phyloP scores from a whole-genome alignment of 345 rosid genomes.

The Populus deltoides region DNA sequence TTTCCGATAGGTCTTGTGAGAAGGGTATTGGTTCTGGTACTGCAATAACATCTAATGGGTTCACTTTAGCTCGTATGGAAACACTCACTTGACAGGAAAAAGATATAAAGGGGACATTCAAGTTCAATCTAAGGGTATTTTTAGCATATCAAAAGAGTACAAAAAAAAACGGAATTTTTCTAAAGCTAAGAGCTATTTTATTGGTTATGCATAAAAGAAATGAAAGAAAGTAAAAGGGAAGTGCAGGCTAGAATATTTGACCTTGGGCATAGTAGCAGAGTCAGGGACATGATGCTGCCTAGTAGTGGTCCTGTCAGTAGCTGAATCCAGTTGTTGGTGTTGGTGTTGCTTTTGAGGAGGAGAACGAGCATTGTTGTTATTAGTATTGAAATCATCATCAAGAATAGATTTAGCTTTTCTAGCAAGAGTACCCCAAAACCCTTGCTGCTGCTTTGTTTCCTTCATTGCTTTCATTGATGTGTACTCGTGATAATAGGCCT shows the following conservation, averaged over 20 bases:
- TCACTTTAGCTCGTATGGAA: background rate
- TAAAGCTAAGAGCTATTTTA: background rate
- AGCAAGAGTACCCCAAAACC: conserved; percentile 26
- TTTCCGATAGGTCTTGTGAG: conserved; percentile 20
- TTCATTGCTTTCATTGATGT: conserved; percentile 36
- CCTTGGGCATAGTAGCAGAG: conserved; percentile 11
- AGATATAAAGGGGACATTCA: background rate
- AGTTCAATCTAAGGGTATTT: background rate
- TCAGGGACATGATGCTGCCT: background rate
- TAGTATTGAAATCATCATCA: conserved; percentile 17
- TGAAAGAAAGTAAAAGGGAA: background rate
- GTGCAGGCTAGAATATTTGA: background rate
- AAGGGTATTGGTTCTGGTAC: conserved; percentile 30
- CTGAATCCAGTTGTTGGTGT: conserved; percentile 1
- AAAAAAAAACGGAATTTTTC: background rate
- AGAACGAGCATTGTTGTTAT: background rate
- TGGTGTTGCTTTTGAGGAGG: conserved; percentile 1
- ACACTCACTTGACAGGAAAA: background rate
- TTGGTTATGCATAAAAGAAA: background rate
- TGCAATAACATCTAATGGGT: conserved; percentile 15
- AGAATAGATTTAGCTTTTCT: conserved; percentile 30
- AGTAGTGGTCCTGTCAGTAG: background rate
- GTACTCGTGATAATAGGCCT: conserved; percentile 34
- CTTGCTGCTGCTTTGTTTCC: conserved; percentile 45
- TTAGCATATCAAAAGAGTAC: background rate